Conservation (phyloP, 805 yeast species). For the Candida odintsovae region DNA sequence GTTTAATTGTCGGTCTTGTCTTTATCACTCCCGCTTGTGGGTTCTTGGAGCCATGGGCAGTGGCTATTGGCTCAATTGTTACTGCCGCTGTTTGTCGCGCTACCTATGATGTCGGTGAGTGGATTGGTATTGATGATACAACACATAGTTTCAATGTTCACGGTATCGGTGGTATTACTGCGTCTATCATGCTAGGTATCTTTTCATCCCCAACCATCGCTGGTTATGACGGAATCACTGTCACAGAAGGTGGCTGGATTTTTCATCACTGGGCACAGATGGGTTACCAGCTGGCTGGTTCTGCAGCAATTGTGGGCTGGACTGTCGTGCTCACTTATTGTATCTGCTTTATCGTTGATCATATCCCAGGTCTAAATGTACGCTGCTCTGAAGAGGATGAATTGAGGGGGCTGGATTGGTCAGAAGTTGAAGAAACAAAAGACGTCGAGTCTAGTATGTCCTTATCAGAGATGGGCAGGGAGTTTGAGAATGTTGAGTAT, state of each 20-base stretch:
- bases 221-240: slow-evolving; percentile 82
- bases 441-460: neutral
- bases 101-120: slow-evolving; percentile 75
- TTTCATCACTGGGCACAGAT: slow-evolving; percentile 87
- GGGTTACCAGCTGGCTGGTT: slow-evolving; percentile 78
- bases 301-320: slow-evolving; percentile 36
- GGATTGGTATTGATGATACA: slow-evolving; percentile 81
- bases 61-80: slow-evolving; percentile 72
- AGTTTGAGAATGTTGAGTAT: neutral
- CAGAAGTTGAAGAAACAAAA: slow-evolving; percentile 41
- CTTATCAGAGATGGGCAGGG: slow-evolving; percentile 16
- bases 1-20: slow-evolving; percentile 89
- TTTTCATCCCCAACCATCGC: slow-evolving; percentile 83
- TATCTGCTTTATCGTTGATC: slow-evolving; percentile 41
- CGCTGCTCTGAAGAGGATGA: slow-evolving; percentile 42
- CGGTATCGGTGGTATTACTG: slow-evolving; percentile 92
- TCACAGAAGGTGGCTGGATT: slow-evolving; percentile 89
- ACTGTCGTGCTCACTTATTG: slow-evolving; percentile 36
- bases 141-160: slow-evolving; percentile 96
- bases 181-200: slow-evolving; percentile 76
- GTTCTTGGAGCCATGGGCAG: slow-evolving; percentile 85
- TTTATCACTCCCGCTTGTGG: slow-evolving; percentile 98
- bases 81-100: slow-evolving; percentile 83
- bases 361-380: slow-evolving; percentile 44
- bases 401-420: slow-evolving; percentile 45